Conservation (phyloP, 2,329 filamentous ascomycete species). For the Aureobasidium subglaciale region DNA sequence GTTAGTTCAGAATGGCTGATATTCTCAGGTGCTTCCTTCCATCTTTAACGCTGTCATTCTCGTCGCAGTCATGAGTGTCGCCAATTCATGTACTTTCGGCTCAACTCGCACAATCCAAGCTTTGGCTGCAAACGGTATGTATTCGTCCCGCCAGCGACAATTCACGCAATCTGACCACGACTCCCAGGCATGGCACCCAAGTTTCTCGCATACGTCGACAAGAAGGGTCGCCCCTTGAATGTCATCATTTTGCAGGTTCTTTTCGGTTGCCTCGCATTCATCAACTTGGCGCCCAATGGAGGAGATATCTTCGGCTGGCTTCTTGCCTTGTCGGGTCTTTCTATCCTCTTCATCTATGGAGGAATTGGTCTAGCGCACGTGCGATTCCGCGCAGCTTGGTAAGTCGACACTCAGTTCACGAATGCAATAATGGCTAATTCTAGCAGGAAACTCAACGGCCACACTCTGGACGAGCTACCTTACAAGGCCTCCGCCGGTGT, state of each 20-base stretch:
- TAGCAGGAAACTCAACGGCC: conserved; percentile 41
- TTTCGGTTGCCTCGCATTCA: conserved; percentile 66
- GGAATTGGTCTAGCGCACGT: conserved; percentile 83
- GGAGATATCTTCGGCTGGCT: conserved; percentile 67
- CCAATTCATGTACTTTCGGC: conserved; percentile 50
- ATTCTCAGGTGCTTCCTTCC: conserved; percentile 53
- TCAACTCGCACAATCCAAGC: conserved; percentile 51
- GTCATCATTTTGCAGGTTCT: conserved; percentile 59
- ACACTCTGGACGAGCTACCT: conserved; percentile 54
- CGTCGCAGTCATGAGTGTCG: conserved; percentile 50
- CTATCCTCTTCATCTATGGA: conserved; percentile 68
- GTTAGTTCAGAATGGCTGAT: no score
- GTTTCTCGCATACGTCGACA: conserved; percentile 73
- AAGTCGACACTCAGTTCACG: conserved; percentile 28
- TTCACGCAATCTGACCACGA: not conserved
- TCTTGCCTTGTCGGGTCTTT: conserved; percentile 61
- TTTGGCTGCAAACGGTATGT: conserved; percentile 37
- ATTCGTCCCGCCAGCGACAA: not conserved
- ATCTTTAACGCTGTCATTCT: conserved; percentile 60
- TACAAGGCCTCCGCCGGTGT: conserved; percentile 53
- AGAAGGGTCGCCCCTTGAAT: conserved; percentile 68
- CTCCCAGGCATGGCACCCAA: conserved; percentile 62
- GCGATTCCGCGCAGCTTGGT: conserved; percentile 74
- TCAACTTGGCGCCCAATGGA: conserved; percentile 54
- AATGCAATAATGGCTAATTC: not conserved